Conservation (phyloP, 352 stramenopile species). For the Phytophthora tentaculata region DNA sequence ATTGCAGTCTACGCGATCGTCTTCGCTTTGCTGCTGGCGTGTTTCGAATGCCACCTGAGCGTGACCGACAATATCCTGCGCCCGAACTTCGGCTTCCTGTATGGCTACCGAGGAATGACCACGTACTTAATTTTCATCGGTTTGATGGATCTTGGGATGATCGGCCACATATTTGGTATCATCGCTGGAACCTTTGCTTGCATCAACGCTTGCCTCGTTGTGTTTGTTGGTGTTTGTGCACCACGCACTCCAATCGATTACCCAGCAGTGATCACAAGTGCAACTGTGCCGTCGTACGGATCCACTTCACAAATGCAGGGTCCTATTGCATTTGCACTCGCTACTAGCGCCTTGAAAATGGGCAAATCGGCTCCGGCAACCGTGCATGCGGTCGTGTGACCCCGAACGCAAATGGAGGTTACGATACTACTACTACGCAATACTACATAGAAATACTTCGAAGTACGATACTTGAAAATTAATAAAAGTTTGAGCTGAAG, state of each 20-base stretch:
- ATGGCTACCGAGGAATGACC: conserved; percentile 57
- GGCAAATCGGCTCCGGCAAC: conserved; percentile 12
- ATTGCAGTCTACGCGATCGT: conserved; percentile 60
- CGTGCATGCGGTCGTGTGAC: conserved; percentile 34
- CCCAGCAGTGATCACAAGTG: conserved; percentile 30
- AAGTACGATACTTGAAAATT: too few species aligned
- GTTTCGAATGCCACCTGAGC: conserved; percentile 60
- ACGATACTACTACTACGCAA: too few species aligned
- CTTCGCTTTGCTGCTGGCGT: conserved; percentile 54
- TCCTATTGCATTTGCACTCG: conserved; percentile 34
- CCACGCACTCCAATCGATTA: conserved; percentile 24
- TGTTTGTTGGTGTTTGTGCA: conserved; percentile 40
- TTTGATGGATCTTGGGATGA: conserved; percentile 65
- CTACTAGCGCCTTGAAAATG: conserved; percentile 32
- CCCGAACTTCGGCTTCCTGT: conserved; percentile 69
- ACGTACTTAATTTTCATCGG: conserved; percentile 65
- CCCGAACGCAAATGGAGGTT: too few species aligned
- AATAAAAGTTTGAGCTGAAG: too few species aligned
- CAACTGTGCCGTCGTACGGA: conserved; percentile 28
- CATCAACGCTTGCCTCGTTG: conserved; percentile 48
- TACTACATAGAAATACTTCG: too few species aligned
- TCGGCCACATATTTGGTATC: conserved; percentile 43
- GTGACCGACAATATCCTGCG: conserved; percentile 53
- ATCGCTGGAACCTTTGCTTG: conserved; percentile 45
- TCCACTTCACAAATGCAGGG: conserved; percentile 30